Conservation (phyloP, 352 stramenopile genomes). For the Globisporangium splendens region DNA sequence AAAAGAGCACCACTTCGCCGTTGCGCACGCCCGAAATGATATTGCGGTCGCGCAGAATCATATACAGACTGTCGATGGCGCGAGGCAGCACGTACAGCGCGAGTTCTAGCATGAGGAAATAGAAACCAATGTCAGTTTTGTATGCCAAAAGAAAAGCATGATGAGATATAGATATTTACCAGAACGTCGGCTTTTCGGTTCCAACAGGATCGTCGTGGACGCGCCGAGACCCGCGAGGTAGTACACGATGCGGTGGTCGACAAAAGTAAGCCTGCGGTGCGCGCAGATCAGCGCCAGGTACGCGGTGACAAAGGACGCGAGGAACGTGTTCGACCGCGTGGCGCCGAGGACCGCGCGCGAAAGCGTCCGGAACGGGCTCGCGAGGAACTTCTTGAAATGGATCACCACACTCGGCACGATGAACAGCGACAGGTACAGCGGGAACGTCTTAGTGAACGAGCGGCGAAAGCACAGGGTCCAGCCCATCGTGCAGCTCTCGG, state of each 20-base stretch:
- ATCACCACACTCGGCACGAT: constrained; percentile 82
- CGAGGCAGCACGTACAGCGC: constrained; percentile 76
- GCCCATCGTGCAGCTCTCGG: constrained; percentile 43
- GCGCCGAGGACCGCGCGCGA: constrained; percentile 56
- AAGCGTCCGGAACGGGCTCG: constrained; percentile 47
- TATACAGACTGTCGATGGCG: constrained; percentile 69
- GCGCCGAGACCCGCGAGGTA: constrained; percentile 66
- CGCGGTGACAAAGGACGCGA: constrained; percentile 66
- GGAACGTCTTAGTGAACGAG: constrained; percentile 65
- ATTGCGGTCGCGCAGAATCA: constrained; percentile 69
- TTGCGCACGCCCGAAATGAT: constrained; percentile 65
- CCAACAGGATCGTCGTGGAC: constrained; percentile 68
- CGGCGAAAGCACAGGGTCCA: constrained; percentile 48
- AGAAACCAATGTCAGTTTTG: not conserved
- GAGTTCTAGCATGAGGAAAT: constrained; percentile 38
- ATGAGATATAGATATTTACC: constrained; percentile 26
- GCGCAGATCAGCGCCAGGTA: constrained; percentile 69
- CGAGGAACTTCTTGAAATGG: constrained; percentile 77
- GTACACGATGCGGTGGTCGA: constrained; percentile 73
- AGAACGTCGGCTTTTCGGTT: constrained; percentile 75
- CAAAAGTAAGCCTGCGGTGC: constrained; percentile 46
- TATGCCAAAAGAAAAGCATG: not conserved
- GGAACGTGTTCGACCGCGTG: constrained; percentile 73
- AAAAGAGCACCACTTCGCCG: constrained; percentile 75
- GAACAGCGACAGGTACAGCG: constrained; percentile 83